Conservation (phyloP, 495 filamentous ascomycete species). For the Xylaria acuta region DNA sequence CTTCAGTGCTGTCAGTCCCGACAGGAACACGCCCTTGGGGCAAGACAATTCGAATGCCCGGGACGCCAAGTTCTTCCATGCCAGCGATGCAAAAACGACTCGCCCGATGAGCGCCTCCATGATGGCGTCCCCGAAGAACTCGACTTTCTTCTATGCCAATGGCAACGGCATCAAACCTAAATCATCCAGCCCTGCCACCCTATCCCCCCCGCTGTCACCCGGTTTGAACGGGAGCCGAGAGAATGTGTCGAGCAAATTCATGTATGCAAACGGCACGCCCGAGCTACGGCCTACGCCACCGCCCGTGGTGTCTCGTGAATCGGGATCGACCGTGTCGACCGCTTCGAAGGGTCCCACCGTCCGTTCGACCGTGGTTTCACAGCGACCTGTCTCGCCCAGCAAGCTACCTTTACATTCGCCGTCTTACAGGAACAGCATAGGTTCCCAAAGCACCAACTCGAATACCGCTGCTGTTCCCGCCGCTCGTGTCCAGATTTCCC, state of each 20-base stretch:
- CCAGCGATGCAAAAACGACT: conserved; percentile 67
- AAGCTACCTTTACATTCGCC: conserved; percentile 45
- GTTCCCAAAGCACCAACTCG: conserved; percentile 1
- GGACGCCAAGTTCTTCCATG: conserved; percentile 78
- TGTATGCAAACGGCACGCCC: conserved; percentile 71
- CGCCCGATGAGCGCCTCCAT: conserved; percentile 39
- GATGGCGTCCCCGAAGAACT: conserved; percentile 40
- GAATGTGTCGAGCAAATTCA: conserved; percentile 65
- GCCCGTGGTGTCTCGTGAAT: conserved; percentile 36
- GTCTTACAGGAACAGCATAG: conserved; percentile 32
- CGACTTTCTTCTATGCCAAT: conserved; percentile 66
- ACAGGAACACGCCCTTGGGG: conserved; percentile 19
- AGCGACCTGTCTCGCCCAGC: conserved; percentile 52
- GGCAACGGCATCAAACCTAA: conserved; percentile 45
- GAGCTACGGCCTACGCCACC: conserved; percentile 46
- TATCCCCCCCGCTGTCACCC: conserved; percentile 41
- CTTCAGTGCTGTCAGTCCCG: conserved; percentile 45
- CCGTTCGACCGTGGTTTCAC: conserved; percentile 33
- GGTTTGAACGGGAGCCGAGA: conserved; percentile 43
- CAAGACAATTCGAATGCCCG: conserved; percentile 30
- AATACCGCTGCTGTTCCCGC: background rate
- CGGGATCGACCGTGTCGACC: conserved; percentile 51
- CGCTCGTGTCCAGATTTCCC: conserved; percentile 24
- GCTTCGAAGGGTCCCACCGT: conserved; percentile 45
- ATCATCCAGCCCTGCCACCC: conserved; percentile 33